Percentiles rank a stretch among this genome's conserved stretches.
phyloP scores from a whole-genome alignment of 768 basidiomycete species.

The Pleurotus pulmonarius region DNA sequence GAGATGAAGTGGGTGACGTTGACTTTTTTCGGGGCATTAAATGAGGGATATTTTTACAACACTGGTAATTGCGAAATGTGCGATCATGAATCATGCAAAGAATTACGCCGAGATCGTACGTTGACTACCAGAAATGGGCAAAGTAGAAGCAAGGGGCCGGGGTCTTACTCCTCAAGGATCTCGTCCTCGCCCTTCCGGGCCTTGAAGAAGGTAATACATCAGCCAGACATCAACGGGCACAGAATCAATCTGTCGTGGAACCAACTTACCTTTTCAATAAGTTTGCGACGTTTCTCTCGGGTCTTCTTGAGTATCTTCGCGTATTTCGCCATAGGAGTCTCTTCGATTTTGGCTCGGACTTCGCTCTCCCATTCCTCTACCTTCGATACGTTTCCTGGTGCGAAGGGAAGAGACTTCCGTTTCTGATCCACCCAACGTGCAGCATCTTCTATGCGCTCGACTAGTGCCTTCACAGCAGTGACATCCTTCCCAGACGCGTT shows the following conservation, averaged over 20 bases:
- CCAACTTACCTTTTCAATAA: constrained; percentile 67
- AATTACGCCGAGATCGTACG: no score
- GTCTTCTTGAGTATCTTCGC: constrained; percentile 78
- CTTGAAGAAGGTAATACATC: constrained; percentile 30
- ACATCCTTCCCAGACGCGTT: constrained; percentile 52
- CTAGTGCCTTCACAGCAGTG: constrained; percentile 63
- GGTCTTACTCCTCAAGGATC: constrained; percentile 44
- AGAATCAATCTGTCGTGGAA: no score
- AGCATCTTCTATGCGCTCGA: constrained; percentile 88
- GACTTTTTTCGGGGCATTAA: background rate
- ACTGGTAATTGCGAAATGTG: no score
- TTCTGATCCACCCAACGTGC: constrained; percentile 71
- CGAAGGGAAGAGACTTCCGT: constrained; percentile 68
- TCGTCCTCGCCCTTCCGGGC: constrained; percentile 70
- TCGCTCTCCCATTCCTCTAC: constrained; percentile 73
- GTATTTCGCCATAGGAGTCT: constrained; percentile 79
- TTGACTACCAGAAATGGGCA: no score
- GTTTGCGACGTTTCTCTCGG: constrained; percentile 65
- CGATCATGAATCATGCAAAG: background rate
- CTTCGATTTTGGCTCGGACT: constrained; percentile 53
- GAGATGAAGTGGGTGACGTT: constrained; percentile 3
- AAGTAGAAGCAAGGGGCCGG: background rate
- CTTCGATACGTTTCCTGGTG: constrained; percentile 64
- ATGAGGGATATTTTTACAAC: no score
- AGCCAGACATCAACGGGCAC: constrained; percentile 15